Base-by-base conservation (phyloP, 805 yeast species). In the Zygosaccharomyces lentus region DNA sequence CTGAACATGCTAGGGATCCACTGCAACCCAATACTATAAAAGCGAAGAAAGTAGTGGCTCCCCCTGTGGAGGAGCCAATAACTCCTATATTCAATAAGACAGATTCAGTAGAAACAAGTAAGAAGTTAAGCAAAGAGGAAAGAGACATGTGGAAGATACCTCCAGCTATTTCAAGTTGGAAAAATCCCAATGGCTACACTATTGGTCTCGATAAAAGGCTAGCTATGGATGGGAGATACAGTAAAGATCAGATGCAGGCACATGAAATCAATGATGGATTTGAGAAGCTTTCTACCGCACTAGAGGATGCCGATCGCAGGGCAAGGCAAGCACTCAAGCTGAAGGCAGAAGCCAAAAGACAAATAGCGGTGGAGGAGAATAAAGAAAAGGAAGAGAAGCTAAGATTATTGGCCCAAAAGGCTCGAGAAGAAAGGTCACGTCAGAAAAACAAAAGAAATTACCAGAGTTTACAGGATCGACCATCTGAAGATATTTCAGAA, bases 111-210 rank as follows among this genome's bases (percentile, higher is more conserved):
- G 78, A 78, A 3, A 47, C 65, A 9, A 43, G 54, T 32, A 49
- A 53, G 17, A 69, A 74, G 56, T 62, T 84, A 15, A 77, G 89
- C 0, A 77, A 78, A 23, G 87, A 83, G 53, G 95, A 89, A 43
- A 85, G 81, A 52, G 79, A 77, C 23, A 75, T 78, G 50, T 91
- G 97, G 96, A 74, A 76, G 39, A 88, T 93, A 25, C 98, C 98
- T 0, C 82, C 96, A 0, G 87, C 95, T 1, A 78, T 91, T 0
- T 91, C 98, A 1, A 88, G 87, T 63, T 93, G 98, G 97, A 90
- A 89, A 64, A 93, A 93, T 64, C 87, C 90, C 13, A 84, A 86
- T 55, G 97, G 98, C 1, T 87, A 81, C 60, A 81, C 96, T 0
- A 82, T 90, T 37, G 80, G 84, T 0, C 65, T 90, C 34, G 96